A percentile compares a stretch with the other conserved stretches of the same genome.
Conservation (phyloP, 2,329 filamentous ascomycete species). For the Stachybotrys chartarum region DNA sequence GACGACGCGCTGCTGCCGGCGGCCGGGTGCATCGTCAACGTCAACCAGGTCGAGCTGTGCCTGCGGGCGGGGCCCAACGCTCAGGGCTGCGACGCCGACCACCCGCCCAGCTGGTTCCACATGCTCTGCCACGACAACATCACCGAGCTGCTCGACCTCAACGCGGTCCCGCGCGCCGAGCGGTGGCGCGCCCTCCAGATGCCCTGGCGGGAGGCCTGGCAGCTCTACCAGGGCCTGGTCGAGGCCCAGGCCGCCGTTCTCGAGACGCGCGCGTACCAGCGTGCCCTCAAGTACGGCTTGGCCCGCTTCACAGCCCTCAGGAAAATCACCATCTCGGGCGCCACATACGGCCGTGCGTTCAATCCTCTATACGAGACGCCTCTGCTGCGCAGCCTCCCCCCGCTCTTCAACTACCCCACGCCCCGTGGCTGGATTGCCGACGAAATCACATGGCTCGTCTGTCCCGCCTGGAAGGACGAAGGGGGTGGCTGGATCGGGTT, state of each 20-base stretch:
- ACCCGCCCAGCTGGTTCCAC: neutral
- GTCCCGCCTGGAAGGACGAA: conserved; percentile 5
- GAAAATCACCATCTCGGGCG: conserved; percentile 30
- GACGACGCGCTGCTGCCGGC: conserved; percentile 10
- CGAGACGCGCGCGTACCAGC: conserved; percentile 14
- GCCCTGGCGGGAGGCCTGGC: conserved; percentile 8
- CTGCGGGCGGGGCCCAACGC: neutral
- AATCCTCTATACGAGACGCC: conserved; percentile 32
- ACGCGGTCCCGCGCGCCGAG: neutral
- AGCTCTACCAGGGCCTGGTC: conserved; percentile 23
- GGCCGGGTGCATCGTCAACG: neutral
- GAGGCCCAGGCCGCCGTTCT: conserved; percentile 23
- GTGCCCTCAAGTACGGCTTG: conserved; percentile 24
- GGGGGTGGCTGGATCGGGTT: conserved; percentile 23
- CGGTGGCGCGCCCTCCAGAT: neutral
- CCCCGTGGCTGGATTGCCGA: conserved; percentile 16
- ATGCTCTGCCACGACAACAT: neutral
- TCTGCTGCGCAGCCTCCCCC: conserved; percentile 30
- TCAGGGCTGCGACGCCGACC: neutral
- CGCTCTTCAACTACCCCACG: conserved; percentile 30
- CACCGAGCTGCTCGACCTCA: neutral
- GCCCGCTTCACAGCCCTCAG: conserved; percentile 24
- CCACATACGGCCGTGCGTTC: conserved; percentile 27
- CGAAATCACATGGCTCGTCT: neutral
- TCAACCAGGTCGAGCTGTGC: neutral